phyloP scores from a whole-genome alignment of 192 early-diverging fungal genomes.

The Phycomyces blakesleeanus region DNA sequence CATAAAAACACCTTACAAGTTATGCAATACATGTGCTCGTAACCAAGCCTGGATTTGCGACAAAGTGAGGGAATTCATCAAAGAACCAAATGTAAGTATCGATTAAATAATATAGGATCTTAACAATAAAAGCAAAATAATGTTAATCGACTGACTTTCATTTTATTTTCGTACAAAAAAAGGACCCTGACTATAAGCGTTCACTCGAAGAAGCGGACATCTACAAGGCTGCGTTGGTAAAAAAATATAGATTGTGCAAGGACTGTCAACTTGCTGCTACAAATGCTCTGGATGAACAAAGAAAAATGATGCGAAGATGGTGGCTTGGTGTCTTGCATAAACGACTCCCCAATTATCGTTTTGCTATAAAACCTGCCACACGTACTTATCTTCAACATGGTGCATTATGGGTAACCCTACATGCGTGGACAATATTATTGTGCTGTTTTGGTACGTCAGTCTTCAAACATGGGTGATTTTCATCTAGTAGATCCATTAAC shows the following conservation, averaged over 20 bases:
- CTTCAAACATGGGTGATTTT: not conserved
- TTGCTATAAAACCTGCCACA: not conserved
- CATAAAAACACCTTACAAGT: not conserved
- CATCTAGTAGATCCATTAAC: not conserved
- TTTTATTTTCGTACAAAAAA: not conserved
- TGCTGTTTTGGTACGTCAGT: not conserved
- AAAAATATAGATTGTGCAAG: slow-evolving; percentile 4
- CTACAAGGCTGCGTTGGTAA: slow-evolving; percentile 1
- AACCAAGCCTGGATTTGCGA: not conserved
- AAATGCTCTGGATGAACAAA: not conserved
- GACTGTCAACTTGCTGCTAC: slow-evolving; percentile 6
- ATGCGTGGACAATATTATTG: not conserved
- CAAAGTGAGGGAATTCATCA: not conserved
- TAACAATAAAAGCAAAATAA: too few relatives aligned
- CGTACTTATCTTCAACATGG: not conserved
- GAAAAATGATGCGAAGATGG: not conserved
- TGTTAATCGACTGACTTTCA: too few relatives aligned
- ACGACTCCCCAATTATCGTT: too few relatives aligned
- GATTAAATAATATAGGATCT: not conserved
- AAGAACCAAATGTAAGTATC: not conserved
- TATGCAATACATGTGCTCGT: not conserved
- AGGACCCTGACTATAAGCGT: not conserved
- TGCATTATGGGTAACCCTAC: not conserved
- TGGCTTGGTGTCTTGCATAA: not conserved
- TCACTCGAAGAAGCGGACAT: not conserved